phyloP scores from a whole-genome alignment of 495 filamentous ascomycete genomes.

The Daldinia loculata region DNA sequence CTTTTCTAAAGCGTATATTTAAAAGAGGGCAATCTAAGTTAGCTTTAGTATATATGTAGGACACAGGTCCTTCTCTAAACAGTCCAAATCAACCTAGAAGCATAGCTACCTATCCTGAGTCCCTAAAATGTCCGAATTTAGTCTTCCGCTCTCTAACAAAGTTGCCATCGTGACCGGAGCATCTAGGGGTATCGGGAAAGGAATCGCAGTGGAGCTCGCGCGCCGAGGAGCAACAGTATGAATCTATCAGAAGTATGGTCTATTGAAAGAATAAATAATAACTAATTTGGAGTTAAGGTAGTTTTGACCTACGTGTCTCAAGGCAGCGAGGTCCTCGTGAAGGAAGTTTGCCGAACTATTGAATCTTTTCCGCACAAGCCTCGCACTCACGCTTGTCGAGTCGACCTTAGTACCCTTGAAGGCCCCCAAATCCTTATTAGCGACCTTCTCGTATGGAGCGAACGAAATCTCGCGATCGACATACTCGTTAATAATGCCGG shows the following conservation, averaged over 20 bases:
- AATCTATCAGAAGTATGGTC: background rate
- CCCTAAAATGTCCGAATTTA: constrained; percentile 27
- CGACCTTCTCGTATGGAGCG: constrained; percentile 19
- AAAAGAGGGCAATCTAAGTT: background rate
- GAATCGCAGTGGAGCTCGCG: constrained; percentile 77
- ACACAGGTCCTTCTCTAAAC: background rate
- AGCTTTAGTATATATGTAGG: background rate
- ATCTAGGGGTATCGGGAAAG: constrained; percentile 74
- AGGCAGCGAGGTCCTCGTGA: constrained; percentile 45
- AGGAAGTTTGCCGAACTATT: constrained; percentile 49
- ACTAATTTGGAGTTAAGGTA: constrained; percentile 43
- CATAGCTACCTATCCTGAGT: no score
- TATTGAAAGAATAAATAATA: background rate
- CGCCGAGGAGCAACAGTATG: constrained; percentile 69
- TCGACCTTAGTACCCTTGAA: constrained; percentile 27
- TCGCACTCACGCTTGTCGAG: constrained; percentile 13
- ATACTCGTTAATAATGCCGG: constrained; percentile 71
- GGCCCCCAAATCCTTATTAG: constrained; percentile 22
- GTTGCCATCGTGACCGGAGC: constrained; percentile 67
- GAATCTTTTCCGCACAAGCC: constrained; percentile 39
- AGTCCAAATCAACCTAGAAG: background rate
- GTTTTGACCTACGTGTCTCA: constrained; percentile 54
- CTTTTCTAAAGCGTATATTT: background rate
- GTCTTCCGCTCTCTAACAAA: constrained; percentile 34
- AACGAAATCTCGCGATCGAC: constrained; percentile 60